A percentile compares a stretch with the other conserved stretches of the same genome.
Conservation (phyloP, 768 basidiomycete genomes). For the Pleurotus tuber-regium region DNA sequence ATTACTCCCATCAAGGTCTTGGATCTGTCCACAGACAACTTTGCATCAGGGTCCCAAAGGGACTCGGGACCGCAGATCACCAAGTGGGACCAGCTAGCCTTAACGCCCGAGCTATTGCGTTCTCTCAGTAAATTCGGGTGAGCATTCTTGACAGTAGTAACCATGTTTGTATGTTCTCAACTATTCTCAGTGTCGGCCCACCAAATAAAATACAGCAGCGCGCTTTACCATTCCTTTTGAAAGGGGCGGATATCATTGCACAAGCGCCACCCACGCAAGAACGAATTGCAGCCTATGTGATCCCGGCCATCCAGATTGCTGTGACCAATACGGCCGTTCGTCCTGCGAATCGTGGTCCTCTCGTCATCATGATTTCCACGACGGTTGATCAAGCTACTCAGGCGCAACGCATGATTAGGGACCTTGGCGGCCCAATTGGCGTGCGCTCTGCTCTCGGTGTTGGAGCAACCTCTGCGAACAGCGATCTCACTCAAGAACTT, state of each 20-base stretch:
- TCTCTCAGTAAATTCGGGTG: slow-evolving; percentile 94
- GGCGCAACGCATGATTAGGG: slow-evolving; percentile 92
- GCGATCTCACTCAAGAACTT: slow-evolving; percentile 71
- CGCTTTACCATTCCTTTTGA: slow-evolving; percentile 91
- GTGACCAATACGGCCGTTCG: slow-evolving; percentile 59
- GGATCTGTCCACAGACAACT: slow-evolving; percentile 55
- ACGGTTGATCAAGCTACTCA: slow-evolving; percentile 99
- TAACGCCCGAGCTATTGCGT: slow-evolving; percentile 83
- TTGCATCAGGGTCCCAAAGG: slow-evolving; percentile 52
- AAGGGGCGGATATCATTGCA: slow-evolving; percentile 95
- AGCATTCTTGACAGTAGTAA: slow-evolving; percentile 25
- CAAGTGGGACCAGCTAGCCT: slow-evolving; percentile 93
- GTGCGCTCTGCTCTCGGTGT: slow-evolving; percentile 88
- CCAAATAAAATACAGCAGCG: slow-evolving; percentile 99
- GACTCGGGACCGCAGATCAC: slow-evolving; percentile 80
- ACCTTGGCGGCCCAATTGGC: slow-evolving; percentile 90
- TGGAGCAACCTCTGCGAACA: slow-evolving; percentile 64
- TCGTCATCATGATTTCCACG: slow-evolving; percentile 93
- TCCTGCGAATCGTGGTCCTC: slow-evolving; percentile 69
- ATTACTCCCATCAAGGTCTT: slow-evolving; percentile 37
- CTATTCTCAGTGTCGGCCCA: slow-evolving; percentile 73
- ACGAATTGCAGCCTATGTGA: slow-evolving; percentile 95
- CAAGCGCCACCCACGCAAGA: slow-evolving; percentile 99
- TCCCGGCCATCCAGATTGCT: slow-evolving; percentile 84
- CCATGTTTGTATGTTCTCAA: neutral